Evolutionary conservation across 2,329 filamentous ascomycete species (phyloP), one percentile per base, ranked within the genome.

Genomic region (Claviceps sp.): DNA sequence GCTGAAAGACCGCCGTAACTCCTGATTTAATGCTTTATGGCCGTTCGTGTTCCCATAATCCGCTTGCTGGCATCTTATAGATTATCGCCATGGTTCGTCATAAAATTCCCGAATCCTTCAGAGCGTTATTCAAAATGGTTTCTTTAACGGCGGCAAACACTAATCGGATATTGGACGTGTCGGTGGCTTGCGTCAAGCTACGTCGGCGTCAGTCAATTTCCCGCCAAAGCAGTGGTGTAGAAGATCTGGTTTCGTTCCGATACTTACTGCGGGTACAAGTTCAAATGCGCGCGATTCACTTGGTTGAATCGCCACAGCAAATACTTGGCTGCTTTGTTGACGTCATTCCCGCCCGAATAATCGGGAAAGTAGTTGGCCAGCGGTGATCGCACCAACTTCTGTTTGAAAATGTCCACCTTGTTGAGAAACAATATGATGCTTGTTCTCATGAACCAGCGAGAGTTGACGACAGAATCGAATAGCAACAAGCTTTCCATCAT

Each of bases 81-180:
- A 51, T 34, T 42, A 34, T 52, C 37, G 41, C n/a, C 22, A 16
- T 24, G 50, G 50, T 45, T 20, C 58, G 63, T 85, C 70, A 89
- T 61, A 98, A 81, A 68, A 98, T 97, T 60, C 93, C 93, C 22
- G 93, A 97, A 69, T 98, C 93, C 72, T 95, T 96, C 60, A 98
- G 79, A 47, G 93, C 93, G 67, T 98, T 98, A 70, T 97, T 95
- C 60, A 98, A 73, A 63, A 98, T 98, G 37, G 93, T 98, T 72
- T 98, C 93, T 69, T 98, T 98, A 55, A 98, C 93, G 8, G 93
- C 93, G 37, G 91, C 93, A 70, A 98, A 98, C 47, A 98, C 93
- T 40, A 98, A 79, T 58, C 93, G 87, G 63, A 98, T 96, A 65
- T 98, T 98, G 50, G 90, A 96, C 4, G 93, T 98, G 67, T 98